Conservation (phyloP, 352 stramenopile species). For the Pythium biforme region DNA sequence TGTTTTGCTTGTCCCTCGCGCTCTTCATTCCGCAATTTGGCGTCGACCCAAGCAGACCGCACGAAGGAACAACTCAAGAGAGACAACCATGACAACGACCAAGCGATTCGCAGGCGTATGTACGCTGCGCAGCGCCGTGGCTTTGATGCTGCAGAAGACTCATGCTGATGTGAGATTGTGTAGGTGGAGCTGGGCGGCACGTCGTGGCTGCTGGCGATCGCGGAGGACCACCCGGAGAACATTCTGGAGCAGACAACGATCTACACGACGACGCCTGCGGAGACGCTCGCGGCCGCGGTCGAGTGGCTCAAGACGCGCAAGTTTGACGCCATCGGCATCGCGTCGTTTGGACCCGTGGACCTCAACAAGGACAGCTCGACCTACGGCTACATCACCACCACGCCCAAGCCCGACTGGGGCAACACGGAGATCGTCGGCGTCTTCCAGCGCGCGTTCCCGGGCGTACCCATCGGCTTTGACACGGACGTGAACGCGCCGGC, state of each 20-base stretch:
- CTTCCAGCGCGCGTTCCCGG: slow-evolving; percentile 74
- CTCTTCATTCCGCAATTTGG: slow-evolving; percentile 14
- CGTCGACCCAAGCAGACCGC: slow-evolving; percentile 2
- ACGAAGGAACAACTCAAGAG: not conserved
- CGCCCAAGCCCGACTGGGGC: slow-evolving; percentile 93
- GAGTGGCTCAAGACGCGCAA: slow-evolving; percentile 81
- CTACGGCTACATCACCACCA: slow-evolving; percentile 95
- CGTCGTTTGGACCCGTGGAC: slow-evolving; percentile 93
- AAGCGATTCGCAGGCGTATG: slow-evolving; percentile 41
- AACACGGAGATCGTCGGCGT: slow-evolving; percentile 76
- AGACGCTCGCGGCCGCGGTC: slow-evolving; percentile 80
- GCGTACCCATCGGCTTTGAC: slow-evolving; percentile 89
- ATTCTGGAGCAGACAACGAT: slow-evolving; percentile 84
- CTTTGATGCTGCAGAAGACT: not conserved
- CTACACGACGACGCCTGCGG: slow-evolving; percentile 80
- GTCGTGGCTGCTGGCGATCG: slow-evolving; percentile 93
- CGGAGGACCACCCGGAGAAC: slow-evolving; percentile 83
- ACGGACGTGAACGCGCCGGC: slow-evolving; percentile 98
- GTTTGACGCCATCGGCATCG: slow-evolving; percentile 90
- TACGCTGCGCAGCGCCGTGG: not conserved
- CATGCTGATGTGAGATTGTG: not conserved
- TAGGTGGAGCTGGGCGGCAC: slow-evolving; percentile 94
- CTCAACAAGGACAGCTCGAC: slow-evolving; percentile 73
- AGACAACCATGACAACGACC: slow-evolving; percentile 17
- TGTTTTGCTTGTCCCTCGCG: not conserved